Percentiles rank a stretch among this genome's conserved stretches.
Evolutionary conservation across 192 early-diverging fungal genomes (phyloP).

Genomic region (Coemansia sp.): DNA sequence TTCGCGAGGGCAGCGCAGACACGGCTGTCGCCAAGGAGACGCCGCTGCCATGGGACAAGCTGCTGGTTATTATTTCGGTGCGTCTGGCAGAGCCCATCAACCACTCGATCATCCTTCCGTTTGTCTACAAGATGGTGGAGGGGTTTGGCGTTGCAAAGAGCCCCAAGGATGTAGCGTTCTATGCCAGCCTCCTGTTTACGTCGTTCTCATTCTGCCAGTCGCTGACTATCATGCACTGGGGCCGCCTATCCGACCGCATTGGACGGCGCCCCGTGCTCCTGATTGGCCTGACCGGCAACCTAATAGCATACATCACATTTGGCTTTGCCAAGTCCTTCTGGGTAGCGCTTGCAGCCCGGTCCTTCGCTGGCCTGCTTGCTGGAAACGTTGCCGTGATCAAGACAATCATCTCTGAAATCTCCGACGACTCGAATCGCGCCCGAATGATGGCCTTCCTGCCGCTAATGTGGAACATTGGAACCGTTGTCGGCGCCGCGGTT

Average conservation of each 20-base stretch:
- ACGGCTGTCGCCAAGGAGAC: conserved; percentile 21
- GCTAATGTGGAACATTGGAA: conserved; percentile 67
- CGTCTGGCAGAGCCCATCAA: conserved; percentile 71
- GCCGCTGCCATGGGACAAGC: conserved; percentile 46
- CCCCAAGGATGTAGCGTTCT: conserved; percentile 80
- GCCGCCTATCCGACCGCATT: conserved; percentile 76
- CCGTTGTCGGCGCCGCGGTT: conserved; percentile 66
- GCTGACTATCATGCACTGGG: too few relatives aligned
- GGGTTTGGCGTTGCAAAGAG: conserved; percentile 70
- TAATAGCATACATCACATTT: conserved; percentile 68
- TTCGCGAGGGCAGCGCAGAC: neutral
- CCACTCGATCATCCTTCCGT: conserved; percentile 77
- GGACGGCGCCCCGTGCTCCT: conserved; percentile 81
- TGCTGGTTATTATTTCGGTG: conserved; percentile 29
- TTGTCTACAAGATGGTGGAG: conserved; percentile 78
- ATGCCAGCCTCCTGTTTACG: conserved; percentile 57
- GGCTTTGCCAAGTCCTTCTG: conserved; percentile 61
- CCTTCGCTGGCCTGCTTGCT: conserved; percentile 68
- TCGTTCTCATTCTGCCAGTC: conserved; percentile 58
- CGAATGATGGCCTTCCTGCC: conserved; percentile 76
- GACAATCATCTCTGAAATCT: conserved; percentile 81
- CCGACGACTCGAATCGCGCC: conserved; percentile 75
- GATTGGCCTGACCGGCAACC: conserved; percentile 74
- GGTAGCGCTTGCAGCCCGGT: conserved; percentile 63
- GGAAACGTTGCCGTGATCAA: conserved; percentile 80